Evolutionary conservation across 2,329 filamentous ascomycete genomes (phyloP).

Genomic region (Aurifilum marmelostoma): DNA sequence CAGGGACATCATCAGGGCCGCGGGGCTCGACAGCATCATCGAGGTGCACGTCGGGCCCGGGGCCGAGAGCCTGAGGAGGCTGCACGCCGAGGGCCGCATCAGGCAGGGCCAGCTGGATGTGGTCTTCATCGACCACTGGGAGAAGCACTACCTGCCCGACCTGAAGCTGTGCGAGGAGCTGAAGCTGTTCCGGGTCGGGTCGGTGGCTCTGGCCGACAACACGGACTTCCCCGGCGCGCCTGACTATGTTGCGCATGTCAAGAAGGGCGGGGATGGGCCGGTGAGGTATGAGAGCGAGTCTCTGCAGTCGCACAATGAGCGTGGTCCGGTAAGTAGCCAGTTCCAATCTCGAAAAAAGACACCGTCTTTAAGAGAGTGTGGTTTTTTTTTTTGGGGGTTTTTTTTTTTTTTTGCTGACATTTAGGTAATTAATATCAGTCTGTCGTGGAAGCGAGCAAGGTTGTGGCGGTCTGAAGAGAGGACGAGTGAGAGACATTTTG

Average conservation of each 20-base stretch:
- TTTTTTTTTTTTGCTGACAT: too few relatives aligned
- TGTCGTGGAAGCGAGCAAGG: constrained; percentile 9
- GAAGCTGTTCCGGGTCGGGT: constrained; percentile 38
- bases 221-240: constrained; percentile 48
- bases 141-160: constrained; percentile 42
- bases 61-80: constrained; percentile 36
- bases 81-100: constrained; percentile 36
- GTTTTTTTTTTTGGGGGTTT: too few relatives aligned
- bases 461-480: background rate
- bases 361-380: too few relatives aligned
- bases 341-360: too few relatives aligned
- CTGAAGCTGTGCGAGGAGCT: constrained; percentile 40
- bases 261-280: constrained; percentile 31
- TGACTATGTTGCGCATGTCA: constrained; percentile 46
- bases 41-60: constrained; percentile 40
- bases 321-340: constrained; percentile 15
- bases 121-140: constrained; percentile 43
- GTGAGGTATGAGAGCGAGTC: constrained; percentile 36
- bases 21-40: constrained; percentile 39
- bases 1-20: constrained; percentile 39
- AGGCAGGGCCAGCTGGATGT: constrained; percentile 37
- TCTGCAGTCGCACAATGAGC: constrained; percentile 13
- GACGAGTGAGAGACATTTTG: background rate
- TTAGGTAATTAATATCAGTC: background rate
- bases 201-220: constrained; percentile 47